Base-by-base conservation (phyloP, 2,329 filamentous ascomycete genomes). In the Monosporascus sp. region DNA sequence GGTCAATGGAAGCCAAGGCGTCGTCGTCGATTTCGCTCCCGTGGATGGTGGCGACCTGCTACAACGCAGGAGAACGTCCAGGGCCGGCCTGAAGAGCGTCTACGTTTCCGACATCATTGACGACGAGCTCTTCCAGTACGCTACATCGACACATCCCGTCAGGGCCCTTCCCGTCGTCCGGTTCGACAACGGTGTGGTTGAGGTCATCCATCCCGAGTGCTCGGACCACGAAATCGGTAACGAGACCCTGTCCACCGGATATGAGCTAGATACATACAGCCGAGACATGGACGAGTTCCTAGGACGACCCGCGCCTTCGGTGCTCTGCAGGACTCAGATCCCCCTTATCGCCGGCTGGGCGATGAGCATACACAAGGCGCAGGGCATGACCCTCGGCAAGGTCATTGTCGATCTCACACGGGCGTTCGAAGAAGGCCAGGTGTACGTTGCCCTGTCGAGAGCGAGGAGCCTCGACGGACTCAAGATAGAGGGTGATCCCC, bases 401-500 rank as follows among this genome's bases (percentile, higher is more conserved):
- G 80, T 81, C 0, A 70, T 75, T 1, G 78, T 85, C 1, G 66
- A 85, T 58, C 62, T 85, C 16, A 58, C 62, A 0, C 63, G 64
- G 4, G 72, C 71, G 0, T 86, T 84, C 56, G 77, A 78, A 48
- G 66, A 73, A 9, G 81, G 81, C 1, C 82, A 84, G 64, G 75
- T 76, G 1, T 86, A 86, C 52, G 83, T 86, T 3, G 81, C 80
- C 17, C 69, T 85, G 22, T 81, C 77, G 26, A 67, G 81, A 58
- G 80, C 76, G 19, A 71, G 69, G 16, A 73, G 69, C 5, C 69
- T 83, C 1, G 64, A 73, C 2, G 80, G 80, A 0, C 62, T 84
- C 43, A 65, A 59, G 52, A 53, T 73, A 6, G 60, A 66, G 45
- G 69, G 65, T 1, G 49, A 57, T 44, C 54, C 56, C 3, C 27